These are phyloP conservation scores for Astraeus odoratus DNA, from an alignment of 768 basidiomycete genomes.

Conservation along the genomic window DNA sequence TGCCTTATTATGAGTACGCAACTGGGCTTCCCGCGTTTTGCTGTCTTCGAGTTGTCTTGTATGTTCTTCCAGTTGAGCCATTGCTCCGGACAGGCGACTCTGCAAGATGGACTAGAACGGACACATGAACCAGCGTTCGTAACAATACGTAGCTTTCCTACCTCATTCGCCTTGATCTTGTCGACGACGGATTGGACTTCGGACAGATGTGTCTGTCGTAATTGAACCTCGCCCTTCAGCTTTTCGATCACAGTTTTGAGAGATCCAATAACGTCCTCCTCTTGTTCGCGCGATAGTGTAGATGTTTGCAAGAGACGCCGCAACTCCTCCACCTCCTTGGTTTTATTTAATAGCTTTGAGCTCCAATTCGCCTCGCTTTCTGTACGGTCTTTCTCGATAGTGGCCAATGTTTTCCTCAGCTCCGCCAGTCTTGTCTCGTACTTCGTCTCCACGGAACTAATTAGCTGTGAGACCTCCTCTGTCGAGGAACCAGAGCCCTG, in stretches of 20 bases:
- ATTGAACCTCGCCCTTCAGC: slow-evolving; percentile 40
- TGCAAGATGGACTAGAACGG: slow-evolving; percentile 37
- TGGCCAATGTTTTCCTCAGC: slow-evolving; percentile 52
- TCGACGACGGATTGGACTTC: slow-evolving; percentile 48
- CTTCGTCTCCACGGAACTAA: slow-evolving; percentile 68
- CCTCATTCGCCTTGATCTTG: slow-evolving; percentile 55
- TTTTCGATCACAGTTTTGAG: slow-evolving; percentile 51
- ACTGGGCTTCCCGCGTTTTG: slow-evolving; percentile 60
- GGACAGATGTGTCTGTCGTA: slow-evolving; percentile 45
- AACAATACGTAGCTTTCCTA: slow-evolving; percentile 24
- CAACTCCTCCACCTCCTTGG: slow-evolving; percentile 69
- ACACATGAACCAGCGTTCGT: slow-evolving; percentile 1
- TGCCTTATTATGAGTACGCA: slow-evolving; percentile 77
- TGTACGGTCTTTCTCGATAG: slow-evolving; percentile 74
- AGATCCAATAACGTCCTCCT: slow-evolving; percentile 42
- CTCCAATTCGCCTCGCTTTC: slow-evolving; percentile 90
- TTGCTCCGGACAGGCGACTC: slow-evolving; percentile 43
- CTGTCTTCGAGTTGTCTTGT: slow-evolving; percentile 70
- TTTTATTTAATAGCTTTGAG: slow-evolving; percentile 71
- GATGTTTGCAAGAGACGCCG: slow-evolving; percentile 51
- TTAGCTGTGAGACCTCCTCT: slow-evolving; percentile 64
- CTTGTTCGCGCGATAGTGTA: slow-evolving; percentile 52
- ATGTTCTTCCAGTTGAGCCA: slow-evolving; percentile 41
- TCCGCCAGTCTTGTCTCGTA: slow-evolving; percentile 74
- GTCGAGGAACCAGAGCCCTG: slow-evolving; percentile 40